Evolutionary conservation across 176 grass and related monocot genomes (phyloP).

Genomic region (Musa schizocarpa): DNA sequence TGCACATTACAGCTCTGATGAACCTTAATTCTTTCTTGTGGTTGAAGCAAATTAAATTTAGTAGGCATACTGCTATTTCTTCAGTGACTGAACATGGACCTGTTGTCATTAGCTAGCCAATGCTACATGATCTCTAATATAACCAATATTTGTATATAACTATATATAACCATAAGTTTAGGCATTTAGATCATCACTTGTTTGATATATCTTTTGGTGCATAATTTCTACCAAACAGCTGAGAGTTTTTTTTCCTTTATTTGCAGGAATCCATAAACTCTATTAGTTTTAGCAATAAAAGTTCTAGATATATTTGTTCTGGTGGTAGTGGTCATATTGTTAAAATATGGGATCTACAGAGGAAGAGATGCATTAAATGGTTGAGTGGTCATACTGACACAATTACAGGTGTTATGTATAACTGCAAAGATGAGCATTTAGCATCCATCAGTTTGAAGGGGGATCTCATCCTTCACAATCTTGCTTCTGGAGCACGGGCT

Average conservation of each 20-base stretch:
- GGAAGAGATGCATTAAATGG: conserved; percentile 96
- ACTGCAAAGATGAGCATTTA: conserved; percentile 93
- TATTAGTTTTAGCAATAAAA: conserved; percentile 96
- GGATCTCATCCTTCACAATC: conserved; percentile 99
- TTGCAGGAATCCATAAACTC: conserved; percentile 85
- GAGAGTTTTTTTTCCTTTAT: conserved; percentile 12
- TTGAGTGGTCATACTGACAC: conserved; percentile 79
- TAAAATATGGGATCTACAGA: conserved; percentile 93
- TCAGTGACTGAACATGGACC: not conserved
- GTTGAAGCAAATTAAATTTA: not conserved
- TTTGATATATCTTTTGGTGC: conserved; percentile 5
- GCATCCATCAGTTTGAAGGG: conserved; percentile 92
- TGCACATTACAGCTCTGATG: not conserved
- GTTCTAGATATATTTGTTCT: conserved; percentile 94
- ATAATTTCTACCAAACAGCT: conserved; percentile 13
- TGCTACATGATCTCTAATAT: not conserved
- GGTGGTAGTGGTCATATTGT: conserved; percentile 91
- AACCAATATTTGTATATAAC: not conserved
- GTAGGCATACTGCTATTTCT: not conserved
- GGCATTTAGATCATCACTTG: not conserved
- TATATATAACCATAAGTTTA: not conserved
- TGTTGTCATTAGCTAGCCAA: not conserved
- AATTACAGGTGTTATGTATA: conserved; percentile 95
- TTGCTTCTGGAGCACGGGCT: conserved; percentile 86
- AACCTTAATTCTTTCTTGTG: not conserved